Base-by-base conservation (phyloP, 768 basidiomycete species). In the Trametopsis cervina region DNA sequence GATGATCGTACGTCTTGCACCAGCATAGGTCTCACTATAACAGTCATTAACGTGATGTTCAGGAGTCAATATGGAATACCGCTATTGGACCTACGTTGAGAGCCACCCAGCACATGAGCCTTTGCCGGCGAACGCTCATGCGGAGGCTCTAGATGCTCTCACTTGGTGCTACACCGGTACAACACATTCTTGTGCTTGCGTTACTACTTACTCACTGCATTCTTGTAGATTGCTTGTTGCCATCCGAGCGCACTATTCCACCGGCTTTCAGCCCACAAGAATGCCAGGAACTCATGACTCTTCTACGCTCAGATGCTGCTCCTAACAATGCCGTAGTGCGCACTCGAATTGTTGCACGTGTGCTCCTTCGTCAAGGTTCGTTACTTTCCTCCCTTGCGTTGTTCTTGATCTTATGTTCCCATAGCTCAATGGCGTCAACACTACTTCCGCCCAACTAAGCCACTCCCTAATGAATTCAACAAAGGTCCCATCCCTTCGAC, bases 81-180 rank as follows among this genome's bases (percentile, higher is more conserved):
- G 83, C 46, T 91, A 89, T 58, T 91, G 89, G 89, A 68, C 78
- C 4, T 91, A 82, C 59, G 74, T 91, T 66, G 84, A 89, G 62
- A 66, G 75, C 26, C 87, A 90, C 55, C 89, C 89, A 0, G 85
- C 84, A 0, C 89, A 91, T 60, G 67, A 71, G 6, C 59, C 72
- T 0, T 68, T 90, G 22, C 75, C 82, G 6, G 57, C 65, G 5
- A 72, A 70, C 37, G 81, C 83, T 9, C 74, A 74, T 42, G 64
- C 69, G 0, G 88, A 91, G 54, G 89, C 89, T 1, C 70, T 84
- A 57, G 85, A 90, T 46, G 77, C 78, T 0, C 67, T 91, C 53
- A 85, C 78, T 20, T 91, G 89, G 89, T 78, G 83, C 7, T 88
- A 84, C 65, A 84, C 88, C 2, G 83, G 83, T 81, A 50, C 24